Evolutionary conservation across 352 stramenopile genomes (phyloP), one percentile per base, ranked within the genome.

Genomic region (Globisporangium nagaii): DNA sequence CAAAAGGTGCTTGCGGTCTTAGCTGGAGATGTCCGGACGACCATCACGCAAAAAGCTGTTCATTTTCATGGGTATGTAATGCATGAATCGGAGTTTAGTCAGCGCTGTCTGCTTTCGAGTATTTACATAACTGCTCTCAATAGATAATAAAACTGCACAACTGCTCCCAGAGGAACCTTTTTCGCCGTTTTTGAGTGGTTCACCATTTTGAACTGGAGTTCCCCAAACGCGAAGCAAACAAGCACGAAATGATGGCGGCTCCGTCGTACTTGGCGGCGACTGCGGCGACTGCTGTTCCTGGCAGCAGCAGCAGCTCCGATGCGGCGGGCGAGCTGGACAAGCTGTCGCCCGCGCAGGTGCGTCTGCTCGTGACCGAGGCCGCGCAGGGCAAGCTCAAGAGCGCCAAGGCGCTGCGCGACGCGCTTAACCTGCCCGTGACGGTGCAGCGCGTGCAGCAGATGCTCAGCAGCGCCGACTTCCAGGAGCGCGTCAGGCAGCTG

Each of bases 391-490:
- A 34, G 13, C 51, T 58, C 28, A 50, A 43, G 30, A 51, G 39
- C 10, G 51, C 51, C 28, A 58, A 58, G 32, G 51, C 40, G 20
- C 51, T 58, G 51, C 51, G 51, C 40, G 39, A 58, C 22, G 51
- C 51, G 40, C 40, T 58, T 20, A 39, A 50, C 19, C 51, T 58
- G 40, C 30, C 51, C 5, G 19, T 42, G 13, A 35, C 51, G 3
- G 31, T 51, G 10, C 39, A 58, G 30, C 30, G 31, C 19, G 20
- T 58, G 28, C 36, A 58, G 37, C 51, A 50, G 28, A 30, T 58
- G 11, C 51, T 58, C 5, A 15, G 28, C 28, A 58, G 40, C 40
- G 51, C 34, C 36, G 39, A 50, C 12, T 58, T 58, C 24, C 51
- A 43, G n/a, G 17, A 6, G 7, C 40, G 41, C 20, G 51, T 58